Base-by-base conservation (phyloP, 805 yeast species). In the Candida palmyrensis region DNA sequence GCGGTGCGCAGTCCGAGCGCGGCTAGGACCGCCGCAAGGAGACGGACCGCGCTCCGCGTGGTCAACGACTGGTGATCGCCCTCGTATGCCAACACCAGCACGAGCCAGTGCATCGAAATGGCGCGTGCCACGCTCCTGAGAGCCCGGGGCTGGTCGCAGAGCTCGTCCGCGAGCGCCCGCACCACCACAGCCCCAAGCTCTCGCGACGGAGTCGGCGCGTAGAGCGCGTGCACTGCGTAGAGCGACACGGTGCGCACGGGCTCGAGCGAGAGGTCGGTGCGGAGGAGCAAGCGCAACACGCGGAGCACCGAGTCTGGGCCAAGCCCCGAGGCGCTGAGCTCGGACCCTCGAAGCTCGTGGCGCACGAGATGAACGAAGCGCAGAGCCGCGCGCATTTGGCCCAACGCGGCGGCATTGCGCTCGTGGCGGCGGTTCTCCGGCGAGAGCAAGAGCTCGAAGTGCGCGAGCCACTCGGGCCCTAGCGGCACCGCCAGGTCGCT, bases 41-140 rank as follows among this genome's bases (percentile, higher is more conserved):
- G 51, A n/a, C 59, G 13, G 39, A 74, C 41, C 0, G 71, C 68
- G 38, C 64, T 45, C 18, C 19, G 62, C 40, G 33, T 66, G 38
- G 23, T 43, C 32, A n/a, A 35, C 25, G 12, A 10, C 11, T 13
- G 35, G 12, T 13, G 36, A 30, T 13, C 47, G 5, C 48, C 44
- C 38, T 64, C 64, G 33, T 43, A 53, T 18, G 73, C 56, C 9
- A 82, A 48, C 10, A 82, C 49, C 8, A 83, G 56, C 7, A 83
- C 47, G 3, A 74, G 59, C 82, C 89, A 79, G 47, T 80, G 82
- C 5, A 79, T 66, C 1, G 85, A 73, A 2, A 84, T 63, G 0
- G 80, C 62, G 29, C 77, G 68, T 2, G 66, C 71, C 44, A 55
- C 68, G 44, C 55, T 70, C 49, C 55, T 72, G 51, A 61, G 56